Evolutionary conservation across 2,329 filamentous ascomycete genomes (phyloP).

Genomic region (Didymosphaeria variabile): DNA sequence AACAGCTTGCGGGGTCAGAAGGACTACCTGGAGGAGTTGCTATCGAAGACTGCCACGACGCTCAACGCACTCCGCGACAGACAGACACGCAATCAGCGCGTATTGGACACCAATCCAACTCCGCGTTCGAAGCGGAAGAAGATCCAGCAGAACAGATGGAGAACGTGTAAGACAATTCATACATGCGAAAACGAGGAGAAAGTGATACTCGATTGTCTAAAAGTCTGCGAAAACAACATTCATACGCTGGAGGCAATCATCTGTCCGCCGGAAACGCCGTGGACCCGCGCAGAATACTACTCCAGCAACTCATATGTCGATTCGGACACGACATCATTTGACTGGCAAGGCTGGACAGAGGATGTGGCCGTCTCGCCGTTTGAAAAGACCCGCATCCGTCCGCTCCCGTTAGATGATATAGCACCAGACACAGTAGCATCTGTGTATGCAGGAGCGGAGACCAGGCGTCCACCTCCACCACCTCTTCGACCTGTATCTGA

Average conservation of each 20-base stretch:
- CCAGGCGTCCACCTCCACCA: constrained; percentile 17
- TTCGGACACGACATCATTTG: constrained; percentile 31
- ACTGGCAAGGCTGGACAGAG: constrained; percentile 45
- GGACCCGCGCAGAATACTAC: constrained; percentile 22
- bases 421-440: constrained; percentile 32
- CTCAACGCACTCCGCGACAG: constrained; percentile 44
- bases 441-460: background rate
- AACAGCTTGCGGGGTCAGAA: constrained; percentile 33
- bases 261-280: constrained; percentile 19
- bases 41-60: constrained; percentile 44
- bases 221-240: constrained; percentile 44
- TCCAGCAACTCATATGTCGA: constrained; percentile 28
- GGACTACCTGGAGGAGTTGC: constrained; percentile 34
- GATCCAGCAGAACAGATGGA: constrained; percentile 37
- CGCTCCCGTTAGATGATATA: constrained; percentile 25
- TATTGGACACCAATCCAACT: constrained; percentile 24
- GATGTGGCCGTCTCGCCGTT: constrained; percentile 35
- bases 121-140: constrained; percentile 43
- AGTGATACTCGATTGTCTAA: constrained; percentile 41
- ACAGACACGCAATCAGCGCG: constrained; percentile 36
- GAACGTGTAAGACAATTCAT: constrained; percentile 43
- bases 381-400: constrained; percentile 25
- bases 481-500: constrained; percentile 7
- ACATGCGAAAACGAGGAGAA: constrained; percentile 42
- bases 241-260: constrained; percentile 33